Evolutionary conservation across 805 yeast genomes (phyloP).

Genomic region (Hemisphaericaspora nanyangensis): DNA sequence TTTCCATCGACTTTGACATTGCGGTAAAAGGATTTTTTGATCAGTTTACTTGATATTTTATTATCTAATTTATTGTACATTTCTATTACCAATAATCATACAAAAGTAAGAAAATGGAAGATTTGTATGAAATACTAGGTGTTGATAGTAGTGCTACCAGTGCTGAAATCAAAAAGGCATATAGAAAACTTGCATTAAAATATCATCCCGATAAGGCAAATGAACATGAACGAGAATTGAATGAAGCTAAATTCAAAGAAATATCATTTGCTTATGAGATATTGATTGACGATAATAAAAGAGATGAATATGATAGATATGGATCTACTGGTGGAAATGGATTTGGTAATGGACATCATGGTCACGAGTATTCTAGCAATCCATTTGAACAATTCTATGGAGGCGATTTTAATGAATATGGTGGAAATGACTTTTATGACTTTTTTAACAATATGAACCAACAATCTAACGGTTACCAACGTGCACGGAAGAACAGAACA

Average conservation of each 20-base stretch:
- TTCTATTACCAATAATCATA: too few species aligned
- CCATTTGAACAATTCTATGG: constrained; percentile 35
- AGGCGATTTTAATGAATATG: constrained; percentile 45
- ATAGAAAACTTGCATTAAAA: constrained; percentile 74
- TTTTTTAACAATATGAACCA: constrained; percentile 52
- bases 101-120: constrained; percentile 11
- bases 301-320: constrained; percentile 56
- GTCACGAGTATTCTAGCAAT: constrained; percentile 25
- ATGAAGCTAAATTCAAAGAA: constrained; percentile 80
- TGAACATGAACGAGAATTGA: constrained; percentile 60
- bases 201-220: constrained; percentile 88
- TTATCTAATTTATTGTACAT: too few species aligned
- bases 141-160: constrained; percentile 61
- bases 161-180: constrained; percentile 77
- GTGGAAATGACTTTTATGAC: constrained; percentile 72
- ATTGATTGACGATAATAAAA: constrained; percentile 62
- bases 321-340: constrained; percentile 36
- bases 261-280: constrained; percentile 84
- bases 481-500: constrained; percentile 37
- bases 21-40: too few species aligned
- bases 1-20: too few species aligned
- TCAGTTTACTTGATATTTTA: too few species aligned
- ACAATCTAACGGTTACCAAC: constrained; percentile 10
- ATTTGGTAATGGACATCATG: constrained; percentile 13
- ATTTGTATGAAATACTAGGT: constrained; percentile 66